Evolutionary conservation across 768 basidiomycete species (phyloP).

Genomic region (Pulveroboletus sp.): DNA sequence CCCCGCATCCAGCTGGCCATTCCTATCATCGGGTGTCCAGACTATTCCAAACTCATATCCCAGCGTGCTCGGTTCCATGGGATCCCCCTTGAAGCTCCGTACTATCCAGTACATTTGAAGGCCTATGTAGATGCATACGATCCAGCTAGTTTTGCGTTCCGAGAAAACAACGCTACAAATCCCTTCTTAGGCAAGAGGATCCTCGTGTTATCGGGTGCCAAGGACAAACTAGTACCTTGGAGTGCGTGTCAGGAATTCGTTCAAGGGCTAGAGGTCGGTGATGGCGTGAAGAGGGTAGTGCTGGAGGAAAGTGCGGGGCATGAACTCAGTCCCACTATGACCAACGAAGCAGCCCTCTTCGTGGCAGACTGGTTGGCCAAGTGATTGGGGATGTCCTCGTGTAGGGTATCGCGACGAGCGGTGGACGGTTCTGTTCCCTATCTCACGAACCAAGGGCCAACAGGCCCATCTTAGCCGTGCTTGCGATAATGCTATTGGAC

Average conservation of each 20-base stretch:
- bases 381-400: background rate
- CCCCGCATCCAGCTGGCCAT: slow-evolving; percentile 42
- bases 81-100: slow-evolving; percentile 44
- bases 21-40: slow-evolving; percentile 67
- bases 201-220: slow-evolving; percentile 62
- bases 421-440: no score
- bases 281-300: slow-evolving; percentile 53
- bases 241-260: slow-evolving; percentile 52
- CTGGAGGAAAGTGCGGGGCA: slow-evolving; percentile 59
- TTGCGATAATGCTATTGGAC: no score
- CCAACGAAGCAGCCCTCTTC: slow-evolving; percentile 37
- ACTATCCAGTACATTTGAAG: slow-evolving; percentile 52
- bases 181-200: slow-evolving; percentile 71
- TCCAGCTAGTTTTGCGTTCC: slow-evolving; percentile 42
- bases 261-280: slow-evolving; percentile 48
- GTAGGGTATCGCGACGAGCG: no score
- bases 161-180: slow-evolving; percentile 37
- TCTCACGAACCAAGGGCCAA: no score
- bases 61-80: slow-evolving; percentile 46
- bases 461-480: no score
- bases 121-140: slow-evolving; percentile 43
- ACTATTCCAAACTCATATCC: slow-evolving; percentile 54
- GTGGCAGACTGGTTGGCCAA: slow-evolving; percentile 23
- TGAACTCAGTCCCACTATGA: slow-evolving; percentile 57
- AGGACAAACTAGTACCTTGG: slow-evolving; percentile 67